Evolutionary conservation across 345 rosid species (phyloP), one percentile per base, ranked within the genome.

Genomic region (Carallia pectinifolia): DNA sequence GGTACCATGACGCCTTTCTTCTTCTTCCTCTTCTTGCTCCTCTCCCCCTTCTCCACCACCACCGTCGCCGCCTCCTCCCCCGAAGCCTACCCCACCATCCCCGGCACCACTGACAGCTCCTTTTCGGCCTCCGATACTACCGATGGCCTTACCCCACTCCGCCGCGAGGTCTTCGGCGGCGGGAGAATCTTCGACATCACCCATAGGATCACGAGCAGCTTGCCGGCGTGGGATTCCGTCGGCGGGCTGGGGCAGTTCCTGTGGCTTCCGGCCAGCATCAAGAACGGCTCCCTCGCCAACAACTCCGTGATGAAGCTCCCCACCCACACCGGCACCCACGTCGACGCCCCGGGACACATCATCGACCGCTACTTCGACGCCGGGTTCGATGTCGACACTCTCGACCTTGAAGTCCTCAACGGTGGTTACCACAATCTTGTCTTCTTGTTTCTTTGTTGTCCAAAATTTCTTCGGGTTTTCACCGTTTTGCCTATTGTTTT

Each of bases 311-410:
- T 91, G 89, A 91, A 88, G 82, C 79, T 93, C 4, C 86, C 91
- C 1, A 62, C 88, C 1, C 98, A 93, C 70, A 82, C 97, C 6
- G 98, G 97, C 12, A 91, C 98, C 17, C 98, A 93, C 53, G 96
- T 93, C 47, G 98, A 93, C 52, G 85, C 98, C 0, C 97, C 97
- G 1, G 96, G 97, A 0, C 98, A 93, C 37, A 79, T 93, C 50
- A 87, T 80, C 18, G 95, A 89, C 56, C 77, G 84, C 31, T 93
- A 89, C 74, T 91, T 80, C 39, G 96, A 93, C 44, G 95, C 97
- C 23, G 95, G 96, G 0, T 93, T 84, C 23, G 98, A 93, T 76
- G 88, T 89, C 4, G 97, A 91, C 61, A 85, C 98, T 6, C 98
- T 93, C 30, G 96, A 93, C 73, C 76, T 77, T 34, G 78, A 80